Conservation (phyloP, 2,329 filamentous ascomycete genomes). For the Emmonsia crescens region DNA sequence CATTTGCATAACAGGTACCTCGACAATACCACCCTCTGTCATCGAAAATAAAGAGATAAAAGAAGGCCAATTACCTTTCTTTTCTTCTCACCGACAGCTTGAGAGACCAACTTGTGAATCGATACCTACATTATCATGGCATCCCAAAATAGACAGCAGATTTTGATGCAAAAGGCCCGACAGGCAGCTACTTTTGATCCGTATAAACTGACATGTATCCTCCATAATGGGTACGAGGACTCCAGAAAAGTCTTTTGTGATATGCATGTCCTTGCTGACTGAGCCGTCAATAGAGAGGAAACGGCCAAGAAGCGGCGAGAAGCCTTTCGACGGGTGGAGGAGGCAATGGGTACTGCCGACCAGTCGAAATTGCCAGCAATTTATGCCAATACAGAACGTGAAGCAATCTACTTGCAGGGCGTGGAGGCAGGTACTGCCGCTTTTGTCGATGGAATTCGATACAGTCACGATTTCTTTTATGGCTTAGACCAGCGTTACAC, state of each 20-base stretch:
- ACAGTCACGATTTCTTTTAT: slow-evolving; percentile 18
- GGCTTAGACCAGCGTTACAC: slow-evolving; percentile 11
- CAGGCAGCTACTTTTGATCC: slow-evolving; percentile 8
- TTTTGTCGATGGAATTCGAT: slow-evolving; percentile 16
- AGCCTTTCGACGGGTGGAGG: slow-evolving; percentile 11
- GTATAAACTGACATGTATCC: slow-evolving; percentile 9
- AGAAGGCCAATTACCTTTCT: not conserved
- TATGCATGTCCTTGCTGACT: not conserved
- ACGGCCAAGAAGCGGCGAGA: slow-evolving; percentile 7
- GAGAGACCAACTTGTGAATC: not conserved
- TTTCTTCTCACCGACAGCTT: not conserved
- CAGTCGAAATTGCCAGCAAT: slow-evolving; percentile 15
- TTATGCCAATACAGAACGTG: slow-evolving; percentile 19
- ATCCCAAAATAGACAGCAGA: slow-evolving; percentile 4
- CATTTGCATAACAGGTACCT: not conserved
- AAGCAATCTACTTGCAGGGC: slow-evolving; percentile 18
- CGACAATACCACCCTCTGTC: not conserved
- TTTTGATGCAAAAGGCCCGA: slow-evolving; percentile 7
- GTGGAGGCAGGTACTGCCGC: slow-evolving; percentile 16
- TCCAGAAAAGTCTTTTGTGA: not conserved
- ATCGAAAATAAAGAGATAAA: not conserved
- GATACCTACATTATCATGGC: not conserved
- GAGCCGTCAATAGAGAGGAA: slow-evolving; percentile 4
- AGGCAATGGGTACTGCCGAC: slow-evolving; percentile 10
- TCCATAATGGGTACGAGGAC: slow-evolving; percentile 8